Evolutionary conservation across 305 asterid species (phyloP).

Genomic region (Fraxinus sp.): DNA sequence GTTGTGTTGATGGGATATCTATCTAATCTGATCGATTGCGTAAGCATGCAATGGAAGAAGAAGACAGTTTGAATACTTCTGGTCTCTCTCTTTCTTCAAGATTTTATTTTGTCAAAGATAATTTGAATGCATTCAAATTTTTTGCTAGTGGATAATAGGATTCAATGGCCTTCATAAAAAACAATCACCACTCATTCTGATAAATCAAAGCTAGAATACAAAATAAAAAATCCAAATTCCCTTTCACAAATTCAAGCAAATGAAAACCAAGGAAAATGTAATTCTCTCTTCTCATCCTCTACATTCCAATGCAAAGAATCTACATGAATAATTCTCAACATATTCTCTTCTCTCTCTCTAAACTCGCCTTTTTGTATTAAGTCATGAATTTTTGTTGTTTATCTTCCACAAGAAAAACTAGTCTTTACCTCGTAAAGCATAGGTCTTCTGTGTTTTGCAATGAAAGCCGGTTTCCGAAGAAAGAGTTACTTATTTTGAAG

Average conservation of each 20-base stretch:
- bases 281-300: slow-evolving; percentile 25
- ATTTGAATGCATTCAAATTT: neutral
- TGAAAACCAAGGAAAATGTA: slow-evolving; percentile 21
- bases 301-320: slow-evolving; percentile 51
- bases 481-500: slow-evolving; percentile 29
- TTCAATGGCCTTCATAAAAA: slow-evolving; percentile 19
- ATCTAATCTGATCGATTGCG: too few relatives aligned
- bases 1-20: too few relatives aligned
- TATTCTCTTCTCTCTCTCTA: slow-evolving; percentile 23
- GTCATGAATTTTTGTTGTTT: slow-evolving; percentile 53
- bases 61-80: neutral
- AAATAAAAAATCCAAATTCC: slow-evolving; percentile 31
- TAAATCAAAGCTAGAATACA: slow-evolving; percentile 25
- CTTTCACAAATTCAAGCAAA: slow-evolving; percentile 29
- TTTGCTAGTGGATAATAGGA: neutral
- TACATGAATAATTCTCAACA: slow-evolving; percentile 35
- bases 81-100: neutral
- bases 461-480: slow-evolving; percentile 6
- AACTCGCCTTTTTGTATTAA: slow-evolving; percentile 4
- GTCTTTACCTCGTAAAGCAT: slow-evolving; percentile 29
- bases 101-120: neutral
- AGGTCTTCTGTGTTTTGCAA: slow-evolving; percentile 21
- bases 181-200: slow-evolving; percentile 53
- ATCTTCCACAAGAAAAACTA: slow-evolving; percentile 43
- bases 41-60: neutral